Conservation (phyloP, 495 filamentous ascomycete genomes). For the Aspergillus egyptiacus region DNA sequence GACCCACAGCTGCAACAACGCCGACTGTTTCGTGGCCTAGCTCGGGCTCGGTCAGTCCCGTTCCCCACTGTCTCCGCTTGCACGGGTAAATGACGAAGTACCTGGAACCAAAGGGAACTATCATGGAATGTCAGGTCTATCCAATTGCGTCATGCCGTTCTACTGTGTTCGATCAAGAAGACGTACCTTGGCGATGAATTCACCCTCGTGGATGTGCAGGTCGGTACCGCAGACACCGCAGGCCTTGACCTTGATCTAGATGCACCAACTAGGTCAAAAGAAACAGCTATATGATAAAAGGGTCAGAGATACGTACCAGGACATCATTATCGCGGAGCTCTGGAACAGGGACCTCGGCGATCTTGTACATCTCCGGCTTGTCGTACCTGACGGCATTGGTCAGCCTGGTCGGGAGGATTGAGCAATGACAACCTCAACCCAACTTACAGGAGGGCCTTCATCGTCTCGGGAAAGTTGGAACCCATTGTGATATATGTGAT, state of each 20-base stretch:
- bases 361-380: constrained; percentile 51
- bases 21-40: constrained; percentile 45
- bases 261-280: neutral
- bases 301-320: constrained; percentile 31
- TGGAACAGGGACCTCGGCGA: constrained; percentile 58
- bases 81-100: constrained; percentile 1
- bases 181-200: constrained; percentile 54
- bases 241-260: constrained; percentile 51
- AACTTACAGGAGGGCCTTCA: constrained; percentile 56
- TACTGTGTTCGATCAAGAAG: neutral
- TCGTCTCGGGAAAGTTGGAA: constrained; percentile 44
- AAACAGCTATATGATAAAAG: too few species aligned
- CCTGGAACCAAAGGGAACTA: constrained; percentile 54
- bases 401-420: neutral
- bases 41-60: neutral
- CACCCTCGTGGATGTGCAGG: constrained; percentile 60
- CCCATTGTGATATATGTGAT: constrained; percentile 21
- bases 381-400: constrained; percentile 45
- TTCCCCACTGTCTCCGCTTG: neutral
- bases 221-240: constrained; percentile 67
- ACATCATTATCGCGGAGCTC: constrained; percentile 54
- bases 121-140: neutral
- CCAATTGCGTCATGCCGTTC: neutral
- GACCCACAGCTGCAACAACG: constrained; percentile 48
- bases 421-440: neutral